Conservation (phyloP, 345 rosid genomes). For the Hibiscus mutabilis region DNA sequence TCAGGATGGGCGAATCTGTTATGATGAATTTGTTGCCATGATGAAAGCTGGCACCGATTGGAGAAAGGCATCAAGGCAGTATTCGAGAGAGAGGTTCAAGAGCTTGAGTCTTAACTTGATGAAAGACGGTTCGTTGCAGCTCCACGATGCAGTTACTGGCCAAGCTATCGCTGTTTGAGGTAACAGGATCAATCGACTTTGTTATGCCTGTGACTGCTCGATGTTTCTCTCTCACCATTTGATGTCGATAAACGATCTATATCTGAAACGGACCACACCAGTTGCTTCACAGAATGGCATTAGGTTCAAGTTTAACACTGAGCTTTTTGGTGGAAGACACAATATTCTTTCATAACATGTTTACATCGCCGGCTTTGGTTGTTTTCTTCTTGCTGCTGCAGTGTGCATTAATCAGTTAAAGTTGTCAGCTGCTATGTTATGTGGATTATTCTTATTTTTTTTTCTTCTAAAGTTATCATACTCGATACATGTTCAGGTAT, state of each 20-base stretch:
- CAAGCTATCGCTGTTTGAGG: not conserved
- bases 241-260: not conserved
- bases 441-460: not conserved
- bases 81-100: conserved; percentile 96
- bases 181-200: not conserved
- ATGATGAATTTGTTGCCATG: conserved; percentile 91
- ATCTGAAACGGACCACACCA: not conserved
- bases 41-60: conserved; percentile 99
- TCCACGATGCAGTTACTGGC: not conserved
- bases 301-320: not conserved
- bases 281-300: conserved; percentile 11
- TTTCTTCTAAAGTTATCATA: not conserved
- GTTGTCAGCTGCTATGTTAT: not conserved
- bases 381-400: conserved; percentile 7
- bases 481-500: not conserved
- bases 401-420: conserved; percentile 5
- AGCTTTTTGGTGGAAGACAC: not conserved
- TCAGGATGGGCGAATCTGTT: conserved; percentile 85
- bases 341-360: not conserved
- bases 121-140: conserved; percentile 82
- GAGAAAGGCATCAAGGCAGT: conserved; percentile 98
- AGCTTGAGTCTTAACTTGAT: conserved; percentile 85
- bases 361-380: not conserved
- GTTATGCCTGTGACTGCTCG: not conserved
- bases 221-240: not conserved